Base-by-base conservation (phyloP, 495 filamentous ascomycete genomes). In the Pyrenopolyporus hunteri region DNA sequence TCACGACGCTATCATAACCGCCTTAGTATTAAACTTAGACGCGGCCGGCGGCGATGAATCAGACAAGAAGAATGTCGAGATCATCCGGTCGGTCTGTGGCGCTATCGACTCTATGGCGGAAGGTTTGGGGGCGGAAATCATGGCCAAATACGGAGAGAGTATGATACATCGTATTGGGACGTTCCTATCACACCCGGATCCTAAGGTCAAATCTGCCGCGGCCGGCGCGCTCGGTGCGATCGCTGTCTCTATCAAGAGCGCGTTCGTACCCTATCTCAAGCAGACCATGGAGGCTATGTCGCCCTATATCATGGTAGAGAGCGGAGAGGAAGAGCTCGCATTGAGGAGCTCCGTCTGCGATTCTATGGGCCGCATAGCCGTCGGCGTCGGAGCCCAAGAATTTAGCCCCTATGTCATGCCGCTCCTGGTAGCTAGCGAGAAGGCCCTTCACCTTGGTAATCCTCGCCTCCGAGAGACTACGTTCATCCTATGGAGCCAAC, bases 401-500 rank as follows among this genome's bases (percentile, higher is more conserved):
- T 98, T 98, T 80, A 85, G 93, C 76, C 90, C 87, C 5, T 98
- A 92, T 68, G 93, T 98, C 26, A 80, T 87, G 66, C 90, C 89
- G 23, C 78, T 98, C 40, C 94, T 98, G 88, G 78, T 87, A 54
- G 88, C 93, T 14, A 93, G 90, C 54, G 91, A 97, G 74, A 93
- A 97, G 73, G 94, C 88, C 29, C 80, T 98, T 2, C 85, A 94
- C 69, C 86, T 98, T 1, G 93, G 88, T 51, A 92, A 97, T 76
- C 88, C 92, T 7, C 83, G 93, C 46, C 83, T 98, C 43, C 86
- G 90, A 70, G 95, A 98, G 76, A 97, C 92, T 49, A 95, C 91
- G 70, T 98, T 95, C 76, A 92, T 98, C 62, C 84, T 98, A 59
- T 98, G 94, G 92, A 91, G 90, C 65, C 89, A 87, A 19, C 87